A percentile compares a stretch with the other conserved stretches of the same genome.
These are phyloP conservation scores for Tuber microsphaerosporum DNA, from an alignment of 495 filamentous ascomycete genomes.

Conservation along the genomic window DNA sequence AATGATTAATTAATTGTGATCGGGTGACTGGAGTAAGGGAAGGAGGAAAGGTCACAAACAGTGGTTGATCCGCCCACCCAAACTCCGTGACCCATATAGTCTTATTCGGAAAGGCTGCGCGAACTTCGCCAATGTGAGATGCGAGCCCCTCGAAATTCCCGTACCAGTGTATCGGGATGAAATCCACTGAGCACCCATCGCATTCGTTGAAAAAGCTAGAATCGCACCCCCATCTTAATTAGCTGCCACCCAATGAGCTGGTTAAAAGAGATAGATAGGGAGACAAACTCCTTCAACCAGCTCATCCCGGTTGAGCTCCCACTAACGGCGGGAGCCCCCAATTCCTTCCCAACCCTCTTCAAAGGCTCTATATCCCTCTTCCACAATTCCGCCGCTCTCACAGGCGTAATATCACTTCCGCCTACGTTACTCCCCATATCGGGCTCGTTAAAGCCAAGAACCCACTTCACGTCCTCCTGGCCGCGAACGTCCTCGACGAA, in stretches of 20 bases:
- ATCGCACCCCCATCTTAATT: neutral
- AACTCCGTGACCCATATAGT: conserved; percentile 38
- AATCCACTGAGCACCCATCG: conserved; percentile 56
- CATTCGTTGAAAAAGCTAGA: conserved; percentile 26
- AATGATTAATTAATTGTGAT: conserved; percentile 7
- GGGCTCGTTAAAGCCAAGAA: conserved; percentile 71
- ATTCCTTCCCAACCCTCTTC: conserved; percentile 50
- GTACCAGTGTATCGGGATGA: conserved; percentile 72
- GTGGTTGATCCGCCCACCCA: conserved; percentile 30
- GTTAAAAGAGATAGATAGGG: neutral
- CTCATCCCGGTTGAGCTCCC: conserved; percentile 51
- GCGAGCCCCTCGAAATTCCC: conserved; percentile 66
- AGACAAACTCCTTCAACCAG: conserved; percentile 60
- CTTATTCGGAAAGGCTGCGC: conserved; percentile 42
- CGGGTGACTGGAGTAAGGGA: neutral
- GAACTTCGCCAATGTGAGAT: conserved; percentile 59
- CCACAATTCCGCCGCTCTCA: conserved; percentile 58
- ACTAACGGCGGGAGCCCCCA: conserved; percentile 57
- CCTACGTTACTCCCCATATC: conserved; percentile 51
- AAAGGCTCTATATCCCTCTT: conserved; percentile 60
- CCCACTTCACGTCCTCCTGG: conserved; percentile 56
- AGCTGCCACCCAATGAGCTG: neutral
- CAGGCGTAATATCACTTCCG: conserved; percentile 53
- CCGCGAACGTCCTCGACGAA: conserved; percentile 44
- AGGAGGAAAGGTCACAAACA: conserved; percentile 26